Conservation (phyloP, 345 rosid genomes). For the Nephelium lappaceum region DNA sequence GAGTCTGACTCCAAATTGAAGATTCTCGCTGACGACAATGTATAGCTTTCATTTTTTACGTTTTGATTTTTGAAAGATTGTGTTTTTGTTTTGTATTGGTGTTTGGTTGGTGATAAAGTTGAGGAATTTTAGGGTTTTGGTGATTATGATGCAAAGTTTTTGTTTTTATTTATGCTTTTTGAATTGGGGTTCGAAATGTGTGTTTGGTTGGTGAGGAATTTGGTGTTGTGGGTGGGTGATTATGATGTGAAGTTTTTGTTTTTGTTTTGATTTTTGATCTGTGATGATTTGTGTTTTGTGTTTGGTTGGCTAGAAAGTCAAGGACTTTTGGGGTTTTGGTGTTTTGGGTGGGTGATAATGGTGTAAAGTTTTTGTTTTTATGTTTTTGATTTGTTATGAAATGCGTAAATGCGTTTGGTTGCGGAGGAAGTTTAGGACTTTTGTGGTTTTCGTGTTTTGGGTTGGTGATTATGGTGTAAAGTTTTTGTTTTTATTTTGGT, state of each 20-base stretch:
- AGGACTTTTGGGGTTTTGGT: not conserved
- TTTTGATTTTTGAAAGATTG: not conserved
- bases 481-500: too few relatives aligned
- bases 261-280: too few relatives aligned
- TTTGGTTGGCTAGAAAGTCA: too few relatives aligned
- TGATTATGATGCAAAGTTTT: not conserved
- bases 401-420: not conserved
- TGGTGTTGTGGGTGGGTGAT: too few relatives aligned
- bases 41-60: conserved; percentile 16
- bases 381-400: not conserved
- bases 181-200: too few relatives aligned
- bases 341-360: not conserved
- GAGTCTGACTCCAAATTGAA: conserved; percentile 66
- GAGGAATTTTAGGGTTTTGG: not conserved
- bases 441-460: conserved; percentile 14
- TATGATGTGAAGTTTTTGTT: too few relatives aligned
- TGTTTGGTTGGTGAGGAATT: too few relatives aligned
- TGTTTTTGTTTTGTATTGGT: not conserved
- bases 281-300: too few relatives aligned
- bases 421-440: not conserved
- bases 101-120: not conserved
- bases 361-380: not conserved
- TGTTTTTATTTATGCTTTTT: not conserved
- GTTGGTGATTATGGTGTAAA: conserved; percentile 64
- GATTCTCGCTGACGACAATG: conserved; percentile 69